Evolutionary conservation across 805 yeast genomes (phyloP), one percentile per base, ranked within the genome.

Genomic region (Zygosaccharomyces siamensis): DNA sequence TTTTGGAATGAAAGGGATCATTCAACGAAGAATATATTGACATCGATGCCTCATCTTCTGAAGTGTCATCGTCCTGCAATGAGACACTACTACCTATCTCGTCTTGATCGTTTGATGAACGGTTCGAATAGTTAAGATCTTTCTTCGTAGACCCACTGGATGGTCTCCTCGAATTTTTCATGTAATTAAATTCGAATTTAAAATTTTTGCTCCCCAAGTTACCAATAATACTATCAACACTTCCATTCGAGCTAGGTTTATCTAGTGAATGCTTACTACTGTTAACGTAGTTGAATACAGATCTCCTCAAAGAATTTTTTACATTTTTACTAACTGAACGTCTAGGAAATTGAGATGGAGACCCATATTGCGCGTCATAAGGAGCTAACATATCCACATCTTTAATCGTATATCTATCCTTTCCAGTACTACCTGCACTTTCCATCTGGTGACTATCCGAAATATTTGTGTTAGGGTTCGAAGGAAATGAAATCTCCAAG

Each of bases 11-110:
- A 1, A 61, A 47, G 10, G 64, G 67, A 30, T 59, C 66, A 48
- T 72, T 69, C n/a, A 81, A 61, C 0, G 83, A 77, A 0, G 84
- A 76, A 57, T 81, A 82, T 20, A 81, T 62, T 0, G 86, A 80
- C 86, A 83, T 81, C 0, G 81, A 83, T 10, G 80, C 78, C 55
- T 83, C 87, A 61, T 83, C 86, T 58, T 82, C 88, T 5, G 65
- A 54, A 7, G 56, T 55, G 11, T 53, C 61, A 31, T 58, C 58
- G 39, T 66, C 54, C 45, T 40, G 54, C 62, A 48, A 43, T 28
- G 43, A 39, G 14, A 43, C 44, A 31, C 28, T 49, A n/a, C 32
- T 37, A 26, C 36, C 32, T 21, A 44, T 46, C 30, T 51, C 52
- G 14, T 36, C 46, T n/a, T 33, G 48, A 12, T 48, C 43, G 11